phyloP scores from a whole-genome alignment of 2,329 filamentous ascomycete genomes.

The Zymoseptoria crescenta region DNA sequence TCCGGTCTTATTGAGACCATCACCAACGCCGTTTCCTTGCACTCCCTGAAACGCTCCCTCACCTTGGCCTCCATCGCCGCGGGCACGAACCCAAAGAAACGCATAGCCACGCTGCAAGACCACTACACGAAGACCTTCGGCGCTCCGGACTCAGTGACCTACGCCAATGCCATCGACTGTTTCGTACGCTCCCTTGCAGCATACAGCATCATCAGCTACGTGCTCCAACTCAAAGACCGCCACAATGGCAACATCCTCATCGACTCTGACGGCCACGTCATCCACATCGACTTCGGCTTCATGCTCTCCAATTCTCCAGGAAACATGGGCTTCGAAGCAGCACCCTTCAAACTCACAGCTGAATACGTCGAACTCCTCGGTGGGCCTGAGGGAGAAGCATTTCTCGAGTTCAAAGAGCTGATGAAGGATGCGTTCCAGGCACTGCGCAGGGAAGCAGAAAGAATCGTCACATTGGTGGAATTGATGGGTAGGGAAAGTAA shows the following conservation, averaged over 20 bases:
- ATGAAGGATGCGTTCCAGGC: conserved; percentile 83
- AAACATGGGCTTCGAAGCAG: conserved; percentile 76
- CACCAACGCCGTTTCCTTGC: conserved; percentile 78
- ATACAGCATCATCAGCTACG: conserved; percentile 77
- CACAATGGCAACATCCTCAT: conserved; percentile 84
- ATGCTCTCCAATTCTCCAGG: conserved; percentile 84
- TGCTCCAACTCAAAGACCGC: conserved; percentile 76
- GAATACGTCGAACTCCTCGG: conserved; percentile 81
- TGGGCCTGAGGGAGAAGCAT: conserved; percentile 61
- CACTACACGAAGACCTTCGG: conserved; percentile 77
- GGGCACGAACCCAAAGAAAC: conserved; percentile 64
- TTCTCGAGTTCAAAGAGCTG: conserved; percentile 65
- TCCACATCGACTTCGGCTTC: conserved; percentile 85
- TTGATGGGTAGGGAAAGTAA: conserved; percentile 78
- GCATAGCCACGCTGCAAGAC: conserved; percentile 72
- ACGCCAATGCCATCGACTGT: conserved; percentile 64
- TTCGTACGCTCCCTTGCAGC: conserved; percentile 77
- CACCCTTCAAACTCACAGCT: conserved; percentile 77
- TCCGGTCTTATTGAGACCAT: conserved; percentile 82
- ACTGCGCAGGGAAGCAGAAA: conserved; percentile 67
- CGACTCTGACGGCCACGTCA: conserved; percentile 76
- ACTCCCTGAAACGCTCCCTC: conserved; percentile 74
- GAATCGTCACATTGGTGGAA: conserved; percentile 71
- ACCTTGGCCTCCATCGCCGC: conserved; percentile 67
- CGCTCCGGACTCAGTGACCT: conserved; percentile 58